phyloP scores from a whole-genome alignment of 2,329 filamentous ascomycete species.

The Penicillium sp. region DNA sequence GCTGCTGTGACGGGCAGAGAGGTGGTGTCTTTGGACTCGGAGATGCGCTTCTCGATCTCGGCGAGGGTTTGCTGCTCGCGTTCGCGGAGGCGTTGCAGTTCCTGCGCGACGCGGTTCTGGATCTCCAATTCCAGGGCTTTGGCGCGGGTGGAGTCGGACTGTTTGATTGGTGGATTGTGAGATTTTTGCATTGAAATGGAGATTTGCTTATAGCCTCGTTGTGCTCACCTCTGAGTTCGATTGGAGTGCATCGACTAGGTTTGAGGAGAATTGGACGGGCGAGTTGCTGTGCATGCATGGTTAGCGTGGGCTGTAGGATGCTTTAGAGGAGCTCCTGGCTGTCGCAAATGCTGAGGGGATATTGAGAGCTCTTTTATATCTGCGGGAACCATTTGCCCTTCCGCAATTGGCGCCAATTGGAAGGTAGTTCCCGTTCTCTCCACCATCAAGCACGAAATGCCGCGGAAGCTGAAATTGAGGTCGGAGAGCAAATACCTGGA shows the following conservation, averaged over 20 bases:
- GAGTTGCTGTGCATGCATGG: constrained; percentile 36
- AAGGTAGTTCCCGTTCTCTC: constrained; percentile 11
- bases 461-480: constrained; percentile 5
- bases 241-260: constrained; percentile 78
- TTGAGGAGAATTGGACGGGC: constrained; percentile 71
- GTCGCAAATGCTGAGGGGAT: not conserved
- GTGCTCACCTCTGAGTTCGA: constrained; percentile 74
- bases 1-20: constrained; percentile 25
- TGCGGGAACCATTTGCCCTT: not conserved
- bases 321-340: not conserved
- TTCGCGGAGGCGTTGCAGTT: constrained; percentile 76
- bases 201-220: constrained; percentile 1
- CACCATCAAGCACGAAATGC: not conserved
- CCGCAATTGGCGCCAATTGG: constrained; percentile 1
- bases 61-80: constrained; percentile 67
- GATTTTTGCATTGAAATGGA: not conserved
- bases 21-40: constrained; percentile 34
- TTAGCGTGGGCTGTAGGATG: constrained; percentile 7
- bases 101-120: constrained; percentile 78
- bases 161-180: constrained; percentile 1
- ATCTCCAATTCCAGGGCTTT: constrained; percentile 82
- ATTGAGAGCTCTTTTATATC: not conserved
- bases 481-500: constrained; percentile 46
- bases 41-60: constrained; percentile 62
- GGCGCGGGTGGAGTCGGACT: constrained; percentile 87